A percentile compares a stretch with the other conserved stretches of the same genome.
Conservation (phyloP, 176 grass and related monocot species). For the Hyparrhenia diplandra region DNA sequence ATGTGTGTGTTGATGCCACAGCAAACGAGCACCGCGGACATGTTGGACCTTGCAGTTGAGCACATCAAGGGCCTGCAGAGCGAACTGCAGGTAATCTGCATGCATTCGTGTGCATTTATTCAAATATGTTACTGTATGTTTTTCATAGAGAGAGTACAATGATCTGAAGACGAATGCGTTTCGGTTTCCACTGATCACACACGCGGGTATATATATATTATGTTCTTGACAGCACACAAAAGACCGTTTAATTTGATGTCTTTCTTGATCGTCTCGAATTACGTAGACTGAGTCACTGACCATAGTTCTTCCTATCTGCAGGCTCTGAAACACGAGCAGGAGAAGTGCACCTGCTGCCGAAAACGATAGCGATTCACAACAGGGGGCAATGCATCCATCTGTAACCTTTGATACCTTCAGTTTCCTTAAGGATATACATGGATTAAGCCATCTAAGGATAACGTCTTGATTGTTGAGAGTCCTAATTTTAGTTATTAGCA, state of each 20-base stretch:
- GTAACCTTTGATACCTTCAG: background rate
- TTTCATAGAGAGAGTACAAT: background rate
- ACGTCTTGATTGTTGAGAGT: background rate
- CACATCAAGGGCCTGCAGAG: conserved; percentile 79
- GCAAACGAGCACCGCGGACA: conserved; percentile 93
- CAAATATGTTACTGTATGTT: background rate
- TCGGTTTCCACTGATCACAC: background rate
- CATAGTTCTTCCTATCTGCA: conserved; percentile 11
- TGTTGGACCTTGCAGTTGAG: conserved; percentile 86
- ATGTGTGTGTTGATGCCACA: background rate
- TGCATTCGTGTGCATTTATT: background rate
- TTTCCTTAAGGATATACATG: background rate
- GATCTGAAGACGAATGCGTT: background rate
- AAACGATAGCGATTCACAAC: conserved; percentile 29
- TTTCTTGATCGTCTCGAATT: background rate
- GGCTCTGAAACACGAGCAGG: conserved; percentile 67
- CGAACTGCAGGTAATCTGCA: conserved; percentile 50
- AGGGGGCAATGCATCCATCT: background rate
- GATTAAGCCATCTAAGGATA: background rate
- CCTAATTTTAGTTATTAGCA: conserved; percentile 13
- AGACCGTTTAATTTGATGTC: background rate
- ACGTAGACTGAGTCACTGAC: background rate
- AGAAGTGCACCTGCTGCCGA: conserved; percentile 72
- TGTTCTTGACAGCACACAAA: background rate
- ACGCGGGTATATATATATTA: too few relatives aligned